These are phyloP conservation scores for Flaveria floridana DNA, from an alignment of 140 eudicot genomes.

Conservation along the genomic window DNA sequence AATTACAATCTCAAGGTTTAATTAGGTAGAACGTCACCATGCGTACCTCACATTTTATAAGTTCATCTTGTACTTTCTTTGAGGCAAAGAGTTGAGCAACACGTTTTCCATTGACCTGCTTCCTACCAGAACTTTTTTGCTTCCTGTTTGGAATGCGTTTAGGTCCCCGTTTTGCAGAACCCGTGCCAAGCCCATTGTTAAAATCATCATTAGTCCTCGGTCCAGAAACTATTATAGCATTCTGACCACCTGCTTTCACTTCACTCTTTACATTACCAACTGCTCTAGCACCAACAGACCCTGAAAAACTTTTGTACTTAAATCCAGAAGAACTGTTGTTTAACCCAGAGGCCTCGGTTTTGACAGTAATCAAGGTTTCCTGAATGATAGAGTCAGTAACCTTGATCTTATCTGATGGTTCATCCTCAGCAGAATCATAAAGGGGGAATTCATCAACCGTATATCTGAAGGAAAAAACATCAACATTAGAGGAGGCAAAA, in stretches of 20 bases:
- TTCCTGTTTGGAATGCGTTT: slow-evolving; percentile 45
- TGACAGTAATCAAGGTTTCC: slow-evolving; percentile 29
- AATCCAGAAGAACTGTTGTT: slow-evolving; percentile 32
- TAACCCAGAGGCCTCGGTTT: slow-evolving; percentile 27
- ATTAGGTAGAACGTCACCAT: background rate
- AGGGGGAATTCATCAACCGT: slow-evolving; percentile 77
- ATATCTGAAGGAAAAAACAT: slow-evolving; percentile 47
- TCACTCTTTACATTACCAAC: slow-evolving; percentile 38
- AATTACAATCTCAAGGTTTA: too few relatives aligned
- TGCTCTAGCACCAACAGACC: slow-evolving; percentile 27
- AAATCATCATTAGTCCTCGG: slow-evolving; percentile 37
- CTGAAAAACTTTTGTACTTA: slow-evolving; percentile 31
- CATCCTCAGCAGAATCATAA: slow-evolving; percentile 97
- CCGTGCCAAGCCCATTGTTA: slow-evolving; percentile 41
- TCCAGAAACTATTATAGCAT: slow-evolving; percentile 37
- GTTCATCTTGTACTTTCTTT: slow-evolving; percentile 72
- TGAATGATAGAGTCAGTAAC: slow-evolving; percentile 30
- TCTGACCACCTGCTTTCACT: slow-evolving; percentile 30
- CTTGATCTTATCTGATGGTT: slow-evolving; percentile 44
- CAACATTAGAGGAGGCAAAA: slow-evolving; percentile 9
- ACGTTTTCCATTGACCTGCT: slow-evolving; percentile 59
- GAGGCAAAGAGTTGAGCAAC: slow-evolving; percentile 67
- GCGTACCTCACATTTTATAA: slow-evolving; percentile 64
- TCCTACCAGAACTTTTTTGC: slow-evolving; percentile 45
- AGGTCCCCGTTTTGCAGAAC: slow-evolving; percentile 46